phyloP scores from a whole-genome alignment of 2,329 filamentous ascomycete genomes.

The Paramyrothecium sp. region DNA sequence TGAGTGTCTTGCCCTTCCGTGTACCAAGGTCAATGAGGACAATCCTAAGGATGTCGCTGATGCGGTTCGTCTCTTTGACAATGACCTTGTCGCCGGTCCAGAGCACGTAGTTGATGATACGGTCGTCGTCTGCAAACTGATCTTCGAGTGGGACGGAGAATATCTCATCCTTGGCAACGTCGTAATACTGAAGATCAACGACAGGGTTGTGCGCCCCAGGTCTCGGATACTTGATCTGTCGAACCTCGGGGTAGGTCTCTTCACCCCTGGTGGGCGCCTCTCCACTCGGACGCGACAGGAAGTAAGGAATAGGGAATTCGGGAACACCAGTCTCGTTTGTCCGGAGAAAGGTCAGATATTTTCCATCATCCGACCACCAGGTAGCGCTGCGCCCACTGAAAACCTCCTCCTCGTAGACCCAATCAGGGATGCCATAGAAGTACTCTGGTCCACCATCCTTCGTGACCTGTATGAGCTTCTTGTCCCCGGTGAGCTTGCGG shows the following conservation, averaged over 20 bases:
- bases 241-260: slow-evolving; percentile 86
- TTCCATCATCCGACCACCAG: slow-evolving; percentile 93
- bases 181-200: slow-evolving; percentile 86
- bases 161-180: slow-evolving; percentile 71
- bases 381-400: slow-evolving; percentile 78
- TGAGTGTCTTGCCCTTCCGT: slow-evolving; percentile 73
- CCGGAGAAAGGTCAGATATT: slow-evolving; percentile 85
- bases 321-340: slow-evolving; percentile 93
- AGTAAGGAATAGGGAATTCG: slow-evolving; percentile 92
- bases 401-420: slow-evolving; percentile 78
- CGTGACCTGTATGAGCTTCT: slow-evolving; percentile 70
- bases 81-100: slow-evolving; percentile 87
- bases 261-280: slow-evolving; percentile 63
- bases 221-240: slow-evolving; percentile 96
- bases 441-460: slow-evolving; percentile 82
- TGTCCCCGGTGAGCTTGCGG: slow-evolving; percentile 54
- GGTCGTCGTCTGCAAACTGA: slow-evolving; percentile 76
- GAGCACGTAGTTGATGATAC: slow-evolving; percentile 88
- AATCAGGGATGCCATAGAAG: slow-evolving; percentile 96
- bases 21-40: slow-evolving; percentile 77
- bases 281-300: slow-evolving; percentile 81
- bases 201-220: slow-evolving; percentile 90
- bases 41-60: slow-evolving; percentile 87
- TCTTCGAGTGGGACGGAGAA: slow-evolving; percentile 78
- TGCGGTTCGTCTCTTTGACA: slow-evolving; percentile 89